phyloP scores from a whole-genome alignment of 352 stramenopile species.

The Aphanomyces stellatus region DNA sequence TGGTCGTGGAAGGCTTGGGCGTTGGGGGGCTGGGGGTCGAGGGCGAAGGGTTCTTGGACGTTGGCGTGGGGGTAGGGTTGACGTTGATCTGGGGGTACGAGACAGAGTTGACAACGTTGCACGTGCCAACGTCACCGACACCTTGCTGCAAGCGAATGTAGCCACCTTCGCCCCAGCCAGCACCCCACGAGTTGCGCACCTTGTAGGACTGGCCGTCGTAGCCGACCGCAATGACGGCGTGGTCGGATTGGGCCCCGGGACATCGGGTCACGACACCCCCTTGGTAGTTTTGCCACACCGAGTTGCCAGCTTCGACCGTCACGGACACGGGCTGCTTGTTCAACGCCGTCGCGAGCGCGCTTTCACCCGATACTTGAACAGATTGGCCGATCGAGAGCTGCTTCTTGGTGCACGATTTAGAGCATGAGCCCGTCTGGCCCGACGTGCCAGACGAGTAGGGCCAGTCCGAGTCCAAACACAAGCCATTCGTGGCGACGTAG shows the following conservation, averaged over 20 bases:
- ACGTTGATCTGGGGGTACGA: background rate
- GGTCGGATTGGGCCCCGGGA: constrained; percentile 89
- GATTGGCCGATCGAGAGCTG: background rate
- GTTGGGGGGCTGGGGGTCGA: no score
- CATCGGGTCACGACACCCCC: constrained; percentile 74
- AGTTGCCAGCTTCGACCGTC: constrained; percentile 90
- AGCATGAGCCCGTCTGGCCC: no score
- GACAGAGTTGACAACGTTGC: background rate
- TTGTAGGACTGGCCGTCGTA: constrained; percentile 22
- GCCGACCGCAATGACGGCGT: constrained; percentile 61
- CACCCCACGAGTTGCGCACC: constrained; percentile 26
- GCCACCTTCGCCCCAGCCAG: constrained; percentile 24
- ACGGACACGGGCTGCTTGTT: constrained; percentile 90
- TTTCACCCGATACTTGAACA: constrained; percentile 66
- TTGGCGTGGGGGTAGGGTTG: no score
- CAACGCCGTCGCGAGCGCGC: constrained; percentile 83
- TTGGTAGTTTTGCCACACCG: constrained; percentile 95
- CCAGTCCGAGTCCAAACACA: no score
- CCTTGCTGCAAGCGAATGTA: constrained; percentile 22
- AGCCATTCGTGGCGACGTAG: background rate
- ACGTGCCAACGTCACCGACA: constrained; percentile 14
- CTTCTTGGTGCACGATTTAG: background rate
- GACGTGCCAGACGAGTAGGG: no score
- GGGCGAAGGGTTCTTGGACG: no score
- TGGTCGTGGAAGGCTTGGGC: no score